Conservation (phyloP, 768 basidiomycete species). For the Kwoniella sp. region DNA sequence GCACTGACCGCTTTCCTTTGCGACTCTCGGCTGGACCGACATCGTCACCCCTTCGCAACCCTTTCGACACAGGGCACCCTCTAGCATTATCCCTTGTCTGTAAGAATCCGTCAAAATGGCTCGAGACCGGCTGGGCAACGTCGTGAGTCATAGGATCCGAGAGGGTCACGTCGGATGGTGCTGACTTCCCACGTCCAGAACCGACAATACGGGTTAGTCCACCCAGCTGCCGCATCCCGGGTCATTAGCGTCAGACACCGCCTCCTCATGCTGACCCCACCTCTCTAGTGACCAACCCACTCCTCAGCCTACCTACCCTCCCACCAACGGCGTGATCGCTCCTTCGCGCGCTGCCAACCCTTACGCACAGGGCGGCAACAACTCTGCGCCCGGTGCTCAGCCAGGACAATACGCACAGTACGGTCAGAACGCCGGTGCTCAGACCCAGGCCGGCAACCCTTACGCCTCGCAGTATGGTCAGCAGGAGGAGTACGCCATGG, state of each 20-base stretch:
- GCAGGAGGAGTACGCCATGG: conserved; percentile 42
- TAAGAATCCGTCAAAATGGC: conserved; percentile 59
- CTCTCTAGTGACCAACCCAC: conserved; percentile 20
- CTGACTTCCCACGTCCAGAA: conserved; percentile 12
- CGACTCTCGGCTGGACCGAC: conserved; percentile 18
- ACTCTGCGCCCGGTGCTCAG: conserved; percentile 16
- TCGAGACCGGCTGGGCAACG: conserved; percentile 72
- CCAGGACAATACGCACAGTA: conserved; percentile 21
- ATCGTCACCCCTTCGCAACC: background rate
- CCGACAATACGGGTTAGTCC: conserved; percentile 37
- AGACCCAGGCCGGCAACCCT: conserved; percentile 21
- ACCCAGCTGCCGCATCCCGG: background rate
- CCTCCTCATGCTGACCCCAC: background rate
- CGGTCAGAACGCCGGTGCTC: conserved; percentile 7
- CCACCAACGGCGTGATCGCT: conserved; percentile 38
- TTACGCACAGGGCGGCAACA: conserved; percentile 38
- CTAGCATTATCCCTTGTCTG: background rate
- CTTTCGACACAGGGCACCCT: background rate
- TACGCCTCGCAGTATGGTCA: conserved; percentile 43
- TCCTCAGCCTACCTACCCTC: conserved; percentile 44
- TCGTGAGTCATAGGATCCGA: conserved; percentile 29
- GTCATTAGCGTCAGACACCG: background rate
- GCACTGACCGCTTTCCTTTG: too few relatives aligned
- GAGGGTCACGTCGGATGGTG: background rate
- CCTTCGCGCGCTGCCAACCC: conserved; percentile 32